phyloP scores from a whole-genome alignment of 2,329 filamentous ascomycete species.

The Monilinia fructicola region DNA sequence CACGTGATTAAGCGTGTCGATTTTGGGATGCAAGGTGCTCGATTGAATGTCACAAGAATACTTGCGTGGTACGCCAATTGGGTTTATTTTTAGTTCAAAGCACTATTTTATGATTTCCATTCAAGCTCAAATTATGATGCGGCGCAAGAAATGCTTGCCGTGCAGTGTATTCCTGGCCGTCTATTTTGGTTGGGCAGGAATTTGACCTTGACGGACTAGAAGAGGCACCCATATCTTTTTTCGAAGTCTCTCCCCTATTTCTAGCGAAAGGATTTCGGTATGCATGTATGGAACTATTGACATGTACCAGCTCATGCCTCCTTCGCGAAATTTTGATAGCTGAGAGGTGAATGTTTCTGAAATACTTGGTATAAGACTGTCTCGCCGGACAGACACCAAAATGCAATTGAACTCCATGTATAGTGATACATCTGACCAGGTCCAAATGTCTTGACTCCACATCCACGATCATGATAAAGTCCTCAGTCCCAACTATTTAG shows the following conservation, averaged over 20 bases:
- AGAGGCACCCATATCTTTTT: constrained; percentile 1
- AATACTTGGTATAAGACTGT: constrained; percentile 18
- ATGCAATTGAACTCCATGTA: constrained; percentile 13
- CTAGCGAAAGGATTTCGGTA: not conserved
- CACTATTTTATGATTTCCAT: not conserved
- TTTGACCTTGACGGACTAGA: not conserved
- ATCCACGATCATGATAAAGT: not conserved
- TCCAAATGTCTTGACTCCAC: constrained; percentile 10
- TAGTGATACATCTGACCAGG: constrained; percentile 13
- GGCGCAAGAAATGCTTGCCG: not conserved
- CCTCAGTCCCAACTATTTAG: constrained; percentile 19
- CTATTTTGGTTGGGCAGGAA: not conserved
- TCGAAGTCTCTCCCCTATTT: not conserved
- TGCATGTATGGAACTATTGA: constrained; percentile 6
- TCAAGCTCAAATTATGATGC: not conserved
- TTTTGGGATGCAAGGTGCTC: too few relatives aligned
- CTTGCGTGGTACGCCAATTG: not conserved
- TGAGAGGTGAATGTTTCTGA: constrained; percentile 12
- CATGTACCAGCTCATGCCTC: constrained; percentile 2
- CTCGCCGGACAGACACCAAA: constrained; percentile 18
- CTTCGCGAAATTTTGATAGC: not conserved
- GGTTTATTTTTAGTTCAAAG: not conserved
- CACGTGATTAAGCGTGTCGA: not conserved
- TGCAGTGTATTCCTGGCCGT: not conserved
- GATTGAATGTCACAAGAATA: too few relatives aligned